Percentiles rank a stretch among this genome's conserved stretches.
Conservation (phyloP, 371 early-diverging fungal genomes). For the Mucor velutinosus region DNA sequence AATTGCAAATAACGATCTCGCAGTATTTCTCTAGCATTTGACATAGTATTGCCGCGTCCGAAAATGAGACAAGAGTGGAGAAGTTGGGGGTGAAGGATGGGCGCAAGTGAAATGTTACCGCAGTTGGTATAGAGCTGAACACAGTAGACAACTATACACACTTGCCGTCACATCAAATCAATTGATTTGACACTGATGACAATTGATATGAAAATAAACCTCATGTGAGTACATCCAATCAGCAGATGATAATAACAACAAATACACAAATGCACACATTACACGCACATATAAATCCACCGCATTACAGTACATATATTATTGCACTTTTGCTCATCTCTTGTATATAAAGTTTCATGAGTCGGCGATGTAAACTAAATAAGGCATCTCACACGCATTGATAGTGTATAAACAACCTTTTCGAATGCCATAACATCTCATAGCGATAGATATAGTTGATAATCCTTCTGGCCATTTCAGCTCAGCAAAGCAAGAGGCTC, state of each 20-base stretch:
- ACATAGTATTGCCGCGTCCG: not conserved
- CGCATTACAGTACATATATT: slow-evolving; percentile 1
- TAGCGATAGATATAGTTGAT: not conserved
- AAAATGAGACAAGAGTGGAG: not conserved
- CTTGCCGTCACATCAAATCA: not conserved
- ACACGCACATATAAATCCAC: not conserved
- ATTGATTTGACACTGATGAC: slow-evolving; percentile 3
- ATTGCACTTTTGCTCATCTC: not conserved
- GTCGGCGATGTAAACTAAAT: slow-evolving; percentile 13
- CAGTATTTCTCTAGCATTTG: slow-evolving; percentile 22
- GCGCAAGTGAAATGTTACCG: not conserved
- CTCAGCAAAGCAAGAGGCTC: not conserved
- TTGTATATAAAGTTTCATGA: slow-evolving; percentile 3
- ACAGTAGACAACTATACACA: not conserved
- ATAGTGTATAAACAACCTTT: not conserved
- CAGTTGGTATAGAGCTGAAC: not conserved
- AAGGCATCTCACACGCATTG: slow-evolving; percentile 8
- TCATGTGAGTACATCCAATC: slow-evolving; percentile 3
- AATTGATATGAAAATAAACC: not conserved
- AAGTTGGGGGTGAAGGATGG: not conserved
- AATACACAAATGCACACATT: not conserved
- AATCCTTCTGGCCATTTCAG: not conserved
- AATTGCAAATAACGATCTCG: slow-evolving; percentile 45
- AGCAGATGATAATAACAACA: not conserved
- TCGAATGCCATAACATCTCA: not conserved